Conservation (phyloP, 2,329 filamentous ascomycete species). For the Fusarium buharicum region DNA sequence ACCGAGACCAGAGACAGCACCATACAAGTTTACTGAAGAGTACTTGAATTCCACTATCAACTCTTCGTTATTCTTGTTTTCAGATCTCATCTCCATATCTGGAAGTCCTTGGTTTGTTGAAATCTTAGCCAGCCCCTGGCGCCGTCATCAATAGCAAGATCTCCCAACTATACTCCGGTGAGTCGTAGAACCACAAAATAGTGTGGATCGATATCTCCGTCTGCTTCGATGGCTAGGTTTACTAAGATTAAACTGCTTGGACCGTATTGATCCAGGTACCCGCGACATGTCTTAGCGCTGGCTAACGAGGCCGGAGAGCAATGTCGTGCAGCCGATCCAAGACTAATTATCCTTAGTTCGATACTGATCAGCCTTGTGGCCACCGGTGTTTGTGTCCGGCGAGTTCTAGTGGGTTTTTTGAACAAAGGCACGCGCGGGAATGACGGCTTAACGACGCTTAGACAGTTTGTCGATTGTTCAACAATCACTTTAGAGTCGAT, state of each 20-base stretch:
- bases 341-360: conserved; percentile 24
- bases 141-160: conserved; percentile 13
- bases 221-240: not conserved
- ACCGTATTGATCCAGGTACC: conserved; percentile 22
- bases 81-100: not conserved
- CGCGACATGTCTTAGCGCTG: conserved; percentile 18
- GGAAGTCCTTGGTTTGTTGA: not conserved
- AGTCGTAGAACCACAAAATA: not conserved
- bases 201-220: conserved; percentile 8
- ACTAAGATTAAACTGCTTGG: conserved; percentile 1
- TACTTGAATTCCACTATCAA: no score
- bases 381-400: not conserved
- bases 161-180: not conserved
- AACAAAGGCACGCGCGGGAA: conserved; percentile 1
- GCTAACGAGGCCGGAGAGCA: conserved; percentile 18
- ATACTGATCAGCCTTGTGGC: conserved; percentile 24
- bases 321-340: conserved; percentile 35
- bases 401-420: not conserved
- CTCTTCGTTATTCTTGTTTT: not conserved
- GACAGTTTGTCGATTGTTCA: not conserved
- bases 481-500: not conserved
- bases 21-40: no score
- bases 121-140: conserved; percentile 1
- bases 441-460: not conserved
- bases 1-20: not conserved